Percentiles rank a stretch among this genome's conserved stretches.
These are phyloP conservation scores for Pseudogymnoascus sp. DNA, from an alignment of 2,329 filamentous ascomycete genomes.

Conservation along the genomic window DNA sequence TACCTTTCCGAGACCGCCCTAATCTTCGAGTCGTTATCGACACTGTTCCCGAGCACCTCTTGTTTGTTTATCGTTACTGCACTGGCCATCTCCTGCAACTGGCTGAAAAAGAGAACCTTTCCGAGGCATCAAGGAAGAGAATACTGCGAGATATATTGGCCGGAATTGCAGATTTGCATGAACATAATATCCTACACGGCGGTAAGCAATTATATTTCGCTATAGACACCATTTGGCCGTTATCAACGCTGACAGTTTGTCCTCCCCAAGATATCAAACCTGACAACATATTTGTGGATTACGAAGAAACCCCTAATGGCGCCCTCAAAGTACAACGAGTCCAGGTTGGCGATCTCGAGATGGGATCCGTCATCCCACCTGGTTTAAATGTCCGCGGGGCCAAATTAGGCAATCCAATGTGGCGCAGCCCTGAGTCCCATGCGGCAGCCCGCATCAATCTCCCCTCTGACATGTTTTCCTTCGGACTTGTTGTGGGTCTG, in stretches of 20 bases:
- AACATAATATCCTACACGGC: slow-evolving; percentile 32
- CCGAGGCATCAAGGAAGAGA: slow-evolving; percentile 32
- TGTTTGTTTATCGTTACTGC: slow-evolving; percentile 40
- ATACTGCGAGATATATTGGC: slow-evolving; percentile 37
- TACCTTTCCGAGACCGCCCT: slow-evolving; percentile 14
- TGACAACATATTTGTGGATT: slow-evolving; percentile 38
- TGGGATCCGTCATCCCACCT: slow-evolving; percentile 33
- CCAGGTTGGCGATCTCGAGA: slow-evolving; percentile 36
- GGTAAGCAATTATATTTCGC: slow-evolving; percentile 18
- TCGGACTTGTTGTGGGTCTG: slow-evolving; percentile 35
- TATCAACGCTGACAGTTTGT: neutral
- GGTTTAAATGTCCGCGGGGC: slow-evolving; percentile 31
- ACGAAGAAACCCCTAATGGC: slow-evolving; percentile 17
- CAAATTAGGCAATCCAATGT: slow-evolving; percentile 36
- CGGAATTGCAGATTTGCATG: slow-evolving; percentile 32
- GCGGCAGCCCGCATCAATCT: slow-evolving; percentile 32
- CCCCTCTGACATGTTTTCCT: slow-evolving; percentile 38
- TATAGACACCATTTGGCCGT: neutral
- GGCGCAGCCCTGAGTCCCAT: slow-evolving; percentile 39
- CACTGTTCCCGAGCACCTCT: slow-evolving; percentile 36
- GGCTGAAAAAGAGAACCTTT: slow-evolving; percentile 32
- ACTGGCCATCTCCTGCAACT: slow-evolving; percentile 37
- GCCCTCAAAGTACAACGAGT: slow-evolving; percentile 25
- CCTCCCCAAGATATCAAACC: slow-evolving; percentile 34
- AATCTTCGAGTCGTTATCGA: slow-evolving; percentile 35